These are phyloP conservation scores for Antarctomyces pellizariae DNA, from an alignment of 495 filamentous ascomycete genomes.

Conservation along the genomic window DNA sequence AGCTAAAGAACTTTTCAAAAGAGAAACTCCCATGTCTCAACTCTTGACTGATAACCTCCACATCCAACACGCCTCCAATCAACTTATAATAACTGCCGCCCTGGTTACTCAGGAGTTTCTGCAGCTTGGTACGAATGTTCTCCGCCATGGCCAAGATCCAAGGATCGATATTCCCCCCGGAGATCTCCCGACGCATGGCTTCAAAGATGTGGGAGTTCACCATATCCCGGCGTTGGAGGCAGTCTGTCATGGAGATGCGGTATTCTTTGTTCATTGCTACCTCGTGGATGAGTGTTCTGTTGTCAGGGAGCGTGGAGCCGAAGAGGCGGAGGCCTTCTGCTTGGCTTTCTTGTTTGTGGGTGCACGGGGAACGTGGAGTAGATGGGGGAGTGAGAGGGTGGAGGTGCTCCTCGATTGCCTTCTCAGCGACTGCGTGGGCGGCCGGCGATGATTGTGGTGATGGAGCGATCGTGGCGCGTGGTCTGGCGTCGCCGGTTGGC, in stretches of 20 bases:
- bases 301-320: conserved; percentile 44
- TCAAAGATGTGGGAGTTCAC: conserved; percentile 44
- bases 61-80: conserved; percentile 71
- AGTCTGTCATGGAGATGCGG: conserved; percentile 25
- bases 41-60: conserved; percentile 49
- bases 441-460: conserved; percentile 2
- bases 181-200: conserved; percentile 52
- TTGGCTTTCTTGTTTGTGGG: not conserved
- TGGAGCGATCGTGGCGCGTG: conserved; percentile 20
- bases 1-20: conserved; percentile 78
- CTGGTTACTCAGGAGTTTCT: conserved; percentile 54
- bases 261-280: conserved; percentile 78
- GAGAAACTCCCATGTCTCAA: conserved; percentile 69
- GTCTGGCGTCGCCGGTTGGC: conserved; percentile 43
- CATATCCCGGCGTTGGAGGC: conserved; percentile 22
- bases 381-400: conserved; percentile 13
- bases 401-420: conserved; percentile 7
- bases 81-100: conserved; percentile 62
- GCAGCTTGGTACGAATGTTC: conserved; percentile 58
- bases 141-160: conserved; percentile 75
- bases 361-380: conserved; percentile 5
- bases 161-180: conserved; percentile 39
- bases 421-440: conserved; percentile 6
- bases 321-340: conserved; percentile 8
- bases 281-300: conserved; percentile 72